phyloP scores from a whole-genome alignment of 768 basidiomycete genomes.

The Pleurotus ostreatus region DNA sequence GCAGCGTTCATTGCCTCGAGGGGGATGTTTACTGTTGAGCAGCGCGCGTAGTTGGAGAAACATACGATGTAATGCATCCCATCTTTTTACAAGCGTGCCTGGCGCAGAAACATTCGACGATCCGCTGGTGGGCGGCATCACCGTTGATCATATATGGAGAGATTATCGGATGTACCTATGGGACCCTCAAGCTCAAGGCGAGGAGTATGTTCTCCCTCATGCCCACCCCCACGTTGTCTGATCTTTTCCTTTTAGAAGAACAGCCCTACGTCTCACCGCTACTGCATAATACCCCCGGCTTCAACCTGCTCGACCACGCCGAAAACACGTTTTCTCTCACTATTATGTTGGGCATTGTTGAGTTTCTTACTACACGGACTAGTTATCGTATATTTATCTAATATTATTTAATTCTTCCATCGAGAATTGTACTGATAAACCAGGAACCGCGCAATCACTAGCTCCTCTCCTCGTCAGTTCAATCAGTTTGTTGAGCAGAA shows the following conservation, averaged over 20 bases:
- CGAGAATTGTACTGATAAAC: no score
- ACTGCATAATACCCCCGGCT: not conserved
- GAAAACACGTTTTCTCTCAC: no score
- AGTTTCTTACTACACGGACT: not conserved
- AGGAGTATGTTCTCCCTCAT: not conserved
- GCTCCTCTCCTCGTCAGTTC: no score
- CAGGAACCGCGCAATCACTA: no score
- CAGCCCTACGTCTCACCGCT: not conserved
- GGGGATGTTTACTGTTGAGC: not conserved
- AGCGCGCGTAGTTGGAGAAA: slow-evolving; percentile 70
- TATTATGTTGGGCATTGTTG: no score
- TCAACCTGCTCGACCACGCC: not conserved
- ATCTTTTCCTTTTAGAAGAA: not conserved
- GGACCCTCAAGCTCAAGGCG: slow-evolving; percentile 27
- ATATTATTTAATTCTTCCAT: not conserved
- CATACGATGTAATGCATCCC: slow-evolving; percentile 56
- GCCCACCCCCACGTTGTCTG: no score
- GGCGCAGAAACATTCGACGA: slow-evolving; percentile 26
- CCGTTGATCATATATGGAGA: slow-evolving; percentile 63
- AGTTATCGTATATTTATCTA: not conserved
- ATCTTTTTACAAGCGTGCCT: slow-evolving; percentile 43
- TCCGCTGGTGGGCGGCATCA: slow-evolving; percentile 46
- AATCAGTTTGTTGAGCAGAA: no score
- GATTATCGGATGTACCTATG: slow-evolving; percentile 64
- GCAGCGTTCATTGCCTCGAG: slow-evolving; percentile 5